Evolutionary conservation across 306 rosid species (phyloP).

Genomic region (Malus orientalis): DNA sequence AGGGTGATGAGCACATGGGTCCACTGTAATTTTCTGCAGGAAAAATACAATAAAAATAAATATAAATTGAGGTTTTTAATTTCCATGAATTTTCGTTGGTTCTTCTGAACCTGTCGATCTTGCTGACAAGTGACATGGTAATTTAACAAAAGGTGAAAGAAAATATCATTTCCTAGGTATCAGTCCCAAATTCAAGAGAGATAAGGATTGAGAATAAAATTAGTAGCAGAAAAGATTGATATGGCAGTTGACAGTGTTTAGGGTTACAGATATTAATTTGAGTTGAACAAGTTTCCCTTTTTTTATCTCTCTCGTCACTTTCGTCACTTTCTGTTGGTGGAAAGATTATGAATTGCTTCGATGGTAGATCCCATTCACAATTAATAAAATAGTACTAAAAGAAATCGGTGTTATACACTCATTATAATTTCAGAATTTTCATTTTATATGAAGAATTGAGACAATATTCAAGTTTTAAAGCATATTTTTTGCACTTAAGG

Average conservation of each 20-base stretch:
- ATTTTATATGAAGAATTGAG: background rate
- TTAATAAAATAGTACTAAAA: too few relatives aligned
- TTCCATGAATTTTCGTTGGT: background rate
- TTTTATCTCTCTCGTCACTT: background rate
- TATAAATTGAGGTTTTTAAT: background rate
- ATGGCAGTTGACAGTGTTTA: background rate
- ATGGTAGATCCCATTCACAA: background rate
- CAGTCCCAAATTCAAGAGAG: background rate
- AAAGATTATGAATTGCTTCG: background rate
- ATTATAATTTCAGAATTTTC: too few relatives aligned
- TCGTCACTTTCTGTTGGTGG: background rate
- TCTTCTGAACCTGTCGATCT: background rate
- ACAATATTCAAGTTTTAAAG: too few relatives aligned
- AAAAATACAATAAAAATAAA: background rate
- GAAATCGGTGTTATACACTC: too few relatives aligned
- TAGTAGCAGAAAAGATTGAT: background rate
- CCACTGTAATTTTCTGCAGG: background rate
- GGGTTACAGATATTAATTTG: background rate
- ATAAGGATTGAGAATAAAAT: background rate
- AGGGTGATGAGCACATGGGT: background rate
- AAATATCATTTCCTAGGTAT: background rate
- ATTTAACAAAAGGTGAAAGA: background rate
- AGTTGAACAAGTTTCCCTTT: background rate
- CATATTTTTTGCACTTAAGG: fast-evolving
- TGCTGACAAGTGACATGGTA: background rate